phyloP scores from a whole-genome alignment of 2,329 filamentous ascomycete genomes.

The Colletotrichum sp. region DNA sequence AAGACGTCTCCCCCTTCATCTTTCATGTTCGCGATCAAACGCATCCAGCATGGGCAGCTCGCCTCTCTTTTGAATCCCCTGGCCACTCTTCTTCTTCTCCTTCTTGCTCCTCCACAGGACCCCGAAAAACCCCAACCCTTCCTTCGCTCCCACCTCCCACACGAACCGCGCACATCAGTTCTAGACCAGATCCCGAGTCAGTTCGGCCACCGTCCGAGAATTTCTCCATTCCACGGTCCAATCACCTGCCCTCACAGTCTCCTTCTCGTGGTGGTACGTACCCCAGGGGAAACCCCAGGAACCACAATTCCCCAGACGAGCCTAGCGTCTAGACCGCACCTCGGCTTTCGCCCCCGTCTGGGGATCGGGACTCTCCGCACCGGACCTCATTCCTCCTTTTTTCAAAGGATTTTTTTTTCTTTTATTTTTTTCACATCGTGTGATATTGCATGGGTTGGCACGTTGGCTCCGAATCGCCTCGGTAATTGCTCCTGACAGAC shows the following conservation, averaged over 20 bases:
- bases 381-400: background rate
- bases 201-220: slow-evolving; percentile 14
- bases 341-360: slow-evolving; percentile 19
- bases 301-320: slow-evolving; percentile 15
- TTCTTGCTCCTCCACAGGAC: background rate
- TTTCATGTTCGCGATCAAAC: background rate
- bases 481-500: background rate
- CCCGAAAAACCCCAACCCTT: background rate
- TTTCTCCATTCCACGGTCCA: slow-evolving; percentile 6
- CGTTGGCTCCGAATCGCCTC: background rate
- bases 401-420: background rate
- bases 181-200: slow-evolving; percentile 16
- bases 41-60: background rate
- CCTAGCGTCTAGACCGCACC: slow-evolving; percentile 5
- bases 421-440: background rate
- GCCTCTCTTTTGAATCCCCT: background rate
- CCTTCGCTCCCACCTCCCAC: background rate
- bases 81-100: background rate
- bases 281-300: background rate
- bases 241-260: background rate
- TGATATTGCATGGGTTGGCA: background rate
- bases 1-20: background rate
- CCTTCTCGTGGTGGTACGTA: background rate
- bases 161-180: background rate
- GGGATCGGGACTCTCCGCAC: slow-evolving; percentile 8